Base-by-base conservation (phyloP, 2,329 filamentous ascomycete genomes). In the Claviceps africana region DNA sequence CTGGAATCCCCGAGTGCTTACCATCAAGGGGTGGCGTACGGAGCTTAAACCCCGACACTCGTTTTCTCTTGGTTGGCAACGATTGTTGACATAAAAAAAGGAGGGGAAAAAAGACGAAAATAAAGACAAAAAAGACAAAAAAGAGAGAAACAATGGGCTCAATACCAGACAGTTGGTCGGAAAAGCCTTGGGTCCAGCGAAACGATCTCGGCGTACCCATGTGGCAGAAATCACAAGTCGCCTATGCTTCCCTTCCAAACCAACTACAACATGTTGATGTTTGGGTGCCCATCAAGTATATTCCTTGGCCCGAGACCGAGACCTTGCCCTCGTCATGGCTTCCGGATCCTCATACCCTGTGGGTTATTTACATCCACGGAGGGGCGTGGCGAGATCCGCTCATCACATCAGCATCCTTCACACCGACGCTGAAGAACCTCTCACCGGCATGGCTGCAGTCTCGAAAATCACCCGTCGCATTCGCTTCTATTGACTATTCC, bases 311-410 rank as follows among this genome's bases (percentile, higher is more conserved):
- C n/a, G n/a, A n/a, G n/a, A n/a, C 44, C 17, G 37, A 45, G 15
- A n/a, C 8, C n/a, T 40, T 47, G 3, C 28, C 48, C 11, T 17
- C 51, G 9, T 53, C 53, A 13, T 55, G 53, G 53, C 37, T 54
- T 17, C 51, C 53, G 1, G 28, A 52, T 19, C 33, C 48, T 9
- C 15, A 46, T 45, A 46, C 51, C 17, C 47, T 53, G n/a, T 59
- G 57, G 58, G 17, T 60, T 40, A 51, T 60, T 10, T 58, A 57
- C 50, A 56, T 62, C 50, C 60, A 62, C 51, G 60, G 60, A n/a
- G 60, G 60, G 31, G 60, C 60, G 7, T 62, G 59, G 60, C 53
- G 59, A 3, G 59, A 62, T 46, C 60, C 60, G n/a, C 55, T 58
- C 21, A 51, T 57, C 21, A 55, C 57, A 22, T 54, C 57, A 6